Percentiles rank a stretch among this genome's conserved stretches.
Conservation (phyloP, 306 rosid genomes). For the Quercus alba region DNA sequence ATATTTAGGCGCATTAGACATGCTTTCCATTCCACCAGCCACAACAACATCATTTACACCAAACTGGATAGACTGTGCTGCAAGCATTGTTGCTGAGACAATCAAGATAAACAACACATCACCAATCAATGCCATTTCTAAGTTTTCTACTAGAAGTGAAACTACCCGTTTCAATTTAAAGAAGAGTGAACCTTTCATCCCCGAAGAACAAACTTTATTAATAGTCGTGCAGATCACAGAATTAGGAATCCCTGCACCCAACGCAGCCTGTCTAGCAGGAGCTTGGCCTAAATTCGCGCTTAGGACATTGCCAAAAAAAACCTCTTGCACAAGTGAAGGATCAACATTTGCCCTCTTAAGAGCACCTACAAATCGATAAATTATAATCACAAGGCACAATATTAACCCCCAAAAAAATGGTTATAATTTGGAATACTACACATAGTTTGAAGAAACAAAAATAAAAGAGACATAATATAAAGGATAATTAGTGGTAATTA, state of each 20-base stretch:
- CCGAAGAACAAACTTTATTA: constrained; percentile 90
- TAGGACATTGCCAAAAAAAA: constrained; percentile 89
- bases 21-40: constrained; percentile 97
- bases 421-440: background rate
- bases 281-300: constrained; percentile 96
- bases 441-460: background rate
- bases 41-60: constrained; percentile 75
- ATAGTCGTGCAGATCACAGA: constrained; percentile 87
- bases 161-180: background rate
- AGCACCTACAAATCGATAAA: constrained; percentile 54
- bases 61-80: constrained; percentile 76
- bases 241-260: constrained; percentile 80
- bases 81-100: constrained; percentile 75
- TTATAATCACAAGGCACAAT: background rate
- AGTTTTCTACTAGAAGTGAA: background rate
- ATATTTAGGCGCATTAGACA: constrained; percentile 93
- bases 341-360: constrained; percentile 78
- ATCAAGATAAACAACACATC: constrained; percentile 15
- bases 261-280: constrained; percentile 93
- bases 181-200: constrained; percentile 66
- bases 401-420: background rate
- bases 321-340: constrained; percentile 89
- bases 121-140: background rate
- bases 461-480: background rate
- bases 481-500: constrained; percentile 3